These are phyloP conservation scores for Xerocomellus dryophilus DNA, from an alignment of 768 basidiomycete genomes.

Conservation along the genomic window DNA sequence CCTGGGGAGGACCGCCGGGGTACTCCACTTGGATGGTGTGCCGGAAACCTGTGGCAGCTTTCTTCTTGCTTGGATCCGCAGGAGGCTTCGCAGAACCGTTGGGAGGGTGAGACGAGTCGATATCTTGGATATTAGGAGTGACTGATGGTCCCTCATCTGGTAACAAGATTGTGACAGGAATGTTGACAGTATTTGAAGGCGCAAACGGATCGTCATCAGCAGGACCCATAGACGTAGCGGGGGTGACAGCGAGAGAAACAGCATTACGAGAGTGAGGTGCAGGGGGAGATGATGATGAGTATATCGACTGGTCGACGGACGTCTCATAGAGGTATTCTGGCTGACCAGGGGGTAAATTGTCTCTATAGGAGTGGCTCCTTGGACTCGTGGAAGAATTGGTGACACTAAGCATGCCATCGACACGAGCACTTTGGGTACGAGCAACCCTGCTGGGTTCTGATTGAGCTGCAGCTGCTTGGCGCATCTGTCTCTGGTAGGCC, in stretches of 20 bases:
- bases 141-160: conserved; percentile 24
- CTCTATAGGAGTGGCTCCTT: conserved; percentile 46
- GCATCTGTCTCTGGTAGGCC: conserved; percentile 80
- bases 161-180: conserved; percentile 29
- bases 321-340: conserved; percentile 78
- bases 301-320: conserved; percentile 54
- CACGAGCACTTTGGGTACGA: conserved; percentile 55
- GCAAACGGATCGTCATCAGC: conserved; percentile 77
- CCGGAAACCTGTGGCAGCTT: conserved; percentile 49
- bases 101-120: conserved; percentile 18
- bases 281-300: conserved; percentile 36
- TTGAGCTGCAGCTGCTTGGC: conserved; percentile 41
- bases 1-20: conserved; percentile 48
- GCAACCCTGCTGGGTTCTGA: conserved; percentile 33
- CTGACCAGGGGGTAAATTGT: conserved; percentile 44
- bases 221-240: conserved; percentile 39
- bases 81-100: conserved; percentile 33
- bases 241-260: conserved; percentile 41
- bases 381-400: conserved; percentile 34
- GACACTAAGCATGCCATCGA: conserved; percentile 41
- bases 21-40: conserved; percentile 99
- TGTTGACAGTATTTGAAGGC: conserved; percentile 30
- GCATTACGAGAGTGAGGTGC: conserved; percentile 39
- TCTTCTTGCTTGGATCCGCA: conserved; percentile 46
- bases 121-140: conserved; percentile 19